A percentile compares a stretch with the other conserved stretches of the same genome.
Conservation (phyloP, 306 rosid species). For the Neltuma alba region DNA sequence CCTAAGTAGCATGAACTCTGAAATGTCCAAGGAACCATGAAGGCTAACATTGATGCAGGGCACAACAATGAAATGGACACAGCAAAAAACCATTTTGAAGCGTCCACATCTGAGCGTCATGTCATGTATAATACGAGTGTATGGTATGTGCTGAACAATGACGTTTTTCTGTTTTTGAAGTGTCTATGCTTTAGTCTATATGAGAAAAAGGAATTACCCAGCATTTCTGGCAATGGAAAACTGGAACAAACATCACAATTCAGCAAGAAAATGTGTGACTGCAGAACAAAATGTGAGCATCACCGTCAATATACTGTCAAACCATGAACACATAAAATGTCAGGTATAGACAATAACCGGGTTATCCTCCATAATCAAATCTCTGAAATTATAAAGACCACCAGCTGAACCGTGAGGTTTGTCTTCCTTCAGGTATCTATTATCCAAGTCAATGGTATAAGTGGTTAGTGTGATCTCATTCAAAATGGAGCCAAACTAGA, state of each 20-base stretch:
- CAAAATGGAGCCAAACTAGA: not conserved
- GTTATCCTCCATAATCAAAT: slow-evolving; percentile 89
- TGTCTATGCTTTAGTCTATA: not conserved
- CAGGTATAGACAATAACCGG: slow-evolving; percentile 59
- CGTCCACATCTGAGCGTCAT: not conserved
- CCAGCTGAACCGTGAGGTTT: slow-evolving; percentile 98
- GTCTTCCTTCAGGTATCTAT: slow-evolving; percentile 89
- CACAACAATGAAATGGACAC: not conserved
- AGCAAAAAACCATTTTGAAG: not conserved
- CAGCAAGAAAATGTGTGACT: slow-evolving; percentile 89
- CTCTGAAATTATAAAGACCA: slow-evolving; percentile 83
- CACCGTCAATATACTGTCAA: slow-evolving; percentile 18
- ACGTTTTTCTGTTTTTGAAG: not conserved
- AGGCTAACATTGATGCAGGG: not conserved
- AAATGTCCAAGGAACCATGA: not conserved
- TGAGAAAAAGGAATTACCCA: slow-evolving; percentile 59
- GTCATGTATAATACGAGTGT: not conserved
- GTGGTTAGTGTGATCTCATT: slow-evolving; percentile 13
- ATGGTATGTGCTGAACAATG: too few relatives aligned
- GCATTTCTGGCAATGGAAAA: slow-evolving; percentile 92
- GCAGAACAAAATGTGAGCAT: slow-evolving; percentile 46
- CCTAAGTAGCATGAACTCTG: not conserved
- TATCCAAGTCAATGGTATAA: slow-evolving; percentile 16
- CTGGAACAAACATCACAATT: slow-evolving; percentile 96
- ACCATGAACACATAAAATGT: not conserved